These are phyloP conservation scores for Entoloma clypeatum DNA, from an alignment of 1,284 basidiomycete genomes.

Conservation along the genomic window DNA sequence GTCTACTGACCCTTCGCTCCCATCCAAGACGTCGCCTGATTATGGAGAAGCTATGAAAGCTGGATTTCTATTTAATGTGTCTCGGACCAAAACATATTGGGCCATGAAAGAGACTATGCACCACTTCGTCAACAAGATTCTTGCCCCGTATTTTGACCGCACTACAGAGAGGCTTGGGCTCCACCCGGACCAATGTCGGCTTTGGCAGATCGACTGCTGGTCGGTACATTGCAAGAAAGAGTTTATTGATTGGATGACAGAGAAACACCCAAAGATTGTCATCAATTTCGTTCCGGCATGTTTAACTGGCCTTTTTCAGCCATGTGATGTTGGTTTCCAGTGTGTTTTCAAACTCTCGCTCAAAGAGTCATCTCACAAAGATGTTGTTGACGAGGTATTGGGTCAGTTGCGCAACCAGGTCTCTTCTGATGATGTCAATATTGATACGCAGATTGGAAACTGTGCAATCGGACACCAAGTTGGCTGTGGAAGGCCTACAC, in stretches of 20 bases:
- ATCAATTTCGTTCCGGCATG: constrained; percentile 26
- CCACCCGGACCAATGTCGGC: constrained; percentile 4
- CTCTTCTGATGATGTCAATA: constrained; percentile 2
- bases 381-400: constrained; percentile 20
- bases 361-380: constrained; percentile 17
- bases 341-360: constrained; percentile 22
- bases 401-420: constrained; percentile 10
- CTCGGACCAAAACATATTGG: constrained; percentile 32
- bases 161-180: constrained; percentile 4
- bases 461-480: constrained; percentile 15
- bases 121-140: constrained; percentile 18
- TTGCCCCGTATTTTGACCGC: constrained; percentile 21
- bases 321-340: constrained; percentile 28
- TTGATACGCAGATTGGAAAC: constrained; percentile 16
- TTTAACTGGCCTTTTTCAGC: constrained; percentile 26
- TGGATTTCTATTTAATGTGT: constrained; percentile 22
- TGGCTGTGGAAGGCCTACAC: constrained; percentile 18
- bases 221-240: constrained; percentile 23
- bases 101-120: constrained; percentile 22
- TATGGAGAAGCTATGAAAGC: constrained; percentile 12
- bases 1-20: background rate
- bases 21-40: background rate
- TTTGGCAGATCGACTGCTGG: constrained; percentile 25
- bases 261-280: constrained; percentile 21
- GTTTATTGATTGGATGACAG: constrained; percentile 24